Conservation (phyloP, 2,329 filamentous ascomycete genomes). For the Penicillium sp. region DNA sequence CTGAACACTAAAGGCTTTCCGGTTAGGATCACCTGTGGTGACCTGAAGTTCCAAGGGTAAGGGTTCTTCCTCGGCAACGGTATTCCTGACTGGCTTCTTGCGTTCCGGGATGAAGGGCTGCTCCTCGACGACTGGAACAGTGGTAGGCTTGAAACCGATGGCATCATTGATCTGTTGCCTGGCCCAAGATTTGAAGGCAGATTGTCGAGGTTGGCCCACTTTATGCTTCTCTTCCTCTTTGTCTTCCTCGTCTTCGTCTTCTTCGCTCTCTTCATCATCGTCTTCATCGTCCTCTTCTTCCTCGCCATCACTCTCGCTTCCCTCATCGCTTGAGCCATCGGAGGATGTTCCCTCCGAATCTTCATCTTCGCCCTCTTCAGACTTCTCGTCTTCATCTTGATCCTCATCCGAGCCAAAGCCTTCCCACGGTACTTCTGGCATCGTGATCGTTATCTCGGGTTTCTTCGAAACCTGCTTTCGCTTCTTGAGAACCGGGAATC, state of each 20-base stretch:
- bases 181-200: constrained; percentile 91
- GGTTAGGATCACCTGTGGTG: constrained; percentile 39
- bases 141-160: constrained; percentile 56
- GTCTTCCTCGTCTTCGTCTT: constrained; percentile 19
- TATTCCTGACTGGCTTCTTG: constrained; percentile 29
- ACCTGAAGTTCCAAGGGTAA: constrained; percentile 34
- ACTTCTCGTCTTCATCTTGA: too few species aligned
- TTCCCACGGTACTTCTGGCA: constrained; percentile 41
- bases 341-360: too few species aligned
- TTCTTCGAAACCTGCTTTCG: constrained; percentile 55
- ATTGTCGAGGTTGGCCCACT: constrained; percentile 39
- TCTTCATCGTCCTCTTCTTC: constrained; percentile 24
- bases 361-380: constrained; percentile 28
- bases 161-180: constrained; percentile 75
- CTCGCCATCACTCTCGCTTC: constrained; percentile 20
- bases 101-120: too few species aligned
- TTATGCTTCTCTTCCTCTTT: constrained; percentile 11
- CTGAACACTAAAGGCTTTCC: constrained; percentile 67
- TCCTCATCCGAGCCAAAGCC: constrained; percentile 40
- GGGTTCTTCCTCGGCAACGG: constrained; percentile 34
- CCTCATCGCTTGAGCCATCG: too few species aligned
- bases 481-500: constrained; percentile 72
- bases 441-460: too few species aligned
- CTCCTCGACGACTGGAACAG: too few species aligned
- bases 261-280: constrained; percentile 16